phyloP scores from a whole-genome alignment of 208 protist species.

The Trypanosomatidae sp. region DNA sequence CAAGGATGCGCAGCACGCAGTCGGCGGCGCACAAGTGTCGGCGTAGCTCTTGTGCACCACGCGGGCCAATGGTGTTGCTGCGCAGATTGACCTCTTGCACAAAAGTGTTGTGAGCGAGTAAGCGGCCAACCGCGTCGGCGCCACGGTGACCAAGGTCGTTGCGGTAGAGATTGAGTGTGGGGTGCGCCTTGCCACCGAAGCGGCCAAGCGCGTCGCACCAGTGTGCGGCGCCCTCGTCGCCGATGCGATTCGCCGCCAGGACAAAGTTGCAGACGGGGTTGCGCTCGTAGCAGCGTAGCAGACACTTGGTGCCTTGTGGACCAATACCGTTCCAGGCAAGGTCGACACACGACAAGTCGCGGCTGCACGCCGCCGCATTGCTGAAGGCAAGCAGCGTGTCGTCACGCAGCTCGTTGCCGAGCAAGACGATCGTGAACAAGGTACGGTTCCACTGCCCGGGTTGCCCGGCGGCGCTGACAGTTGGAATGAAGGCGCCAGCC shows the following conservation, averaged over 20 bases:
- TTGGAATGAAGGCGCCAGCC: constrained; percentile 73
- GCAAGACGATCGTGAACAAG: constrained; percentile 50
- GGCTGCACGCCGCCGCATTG: constrained; percentile 76
- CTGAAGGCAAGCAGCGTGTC: constrained; percentile 74
- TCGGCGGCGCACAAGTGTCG: constrained; percentile 13
- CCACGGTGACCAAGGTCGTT: constrained; percentile 59
- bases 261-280: constrained; percentile 64
- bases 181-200: constrained; percentile 43
- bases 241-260: constrained; percentile 59
- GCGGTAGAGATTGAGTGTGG: constrained; percentile 56
- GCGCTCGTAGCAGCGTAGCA: constrained; percentile 57
- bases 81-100: constrained; percentile 58
- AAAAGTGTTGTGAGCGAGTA: constrained; percentile 37
- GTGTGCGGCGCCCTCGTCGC: constrained; percentile 46
- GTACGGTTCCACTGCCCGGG: constrained; percentile 79
- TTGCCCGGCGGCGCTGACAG: constrained; percentile 58
- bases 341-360: constrained; percentile 57
- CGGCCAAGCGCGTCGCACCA: constrained; percentile 55
- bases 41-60: constrained; percentile 45
- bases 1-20: constrained; percentile 26
- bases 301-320: constrained; percentile 59
- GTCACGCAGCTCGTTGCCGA: constrained; percentile 56
- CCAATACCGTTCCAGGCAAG: constrained; percentile 77
- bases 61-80: constrained; percentile 65
- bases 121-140: constrained; percentile 39